Percentiles rank a stretch among this genome's conserved stretches.
phyloP scores from a whole-genome alignment of 2,329 filamentous ascomycete species.

The Pleomassaria siparia region DNA sequence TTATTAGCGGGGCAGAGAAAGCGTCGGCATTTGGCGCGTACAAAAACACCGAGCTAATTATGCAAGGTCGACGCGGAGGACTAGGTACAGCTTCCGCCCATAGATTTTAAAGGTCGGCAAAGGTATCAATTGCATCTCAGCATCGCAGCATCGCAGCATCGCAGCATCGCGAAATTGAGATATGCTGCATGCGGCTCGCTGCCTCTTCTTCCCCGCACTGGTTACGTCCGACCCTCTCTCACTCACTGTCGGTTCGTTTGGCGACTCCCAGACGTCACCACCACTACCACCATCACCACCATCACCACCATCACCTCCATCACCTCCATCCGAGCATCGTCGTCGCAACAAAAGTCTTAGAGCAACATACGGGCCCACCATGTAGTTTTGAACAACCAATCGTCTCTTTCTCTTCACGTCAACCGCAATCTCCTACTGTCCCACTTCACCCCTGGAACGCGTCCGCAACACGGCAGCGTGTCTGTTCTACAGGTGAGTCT shows the following conservation, averaged over 20 bases:
- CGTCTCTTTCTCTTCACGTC: not conserved
- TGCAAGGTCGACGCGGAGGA: not conserved
- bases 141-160: too few relatives aligned
- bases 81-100: too few relatives aligned
- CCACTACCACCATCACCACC: not conserved
- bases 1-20: not conserved
- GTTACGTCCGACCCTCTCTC: not conserved
- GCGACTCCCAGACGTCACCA: too few relatives aligned
- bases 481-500: not conserved
- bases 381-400: too few relatives aligned
- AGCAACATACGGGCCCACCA: not conserved
- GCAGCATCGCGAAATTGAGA: too few relatives aligned
- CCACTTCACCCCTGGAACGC: not conserved
- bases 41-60: too few relatives aligned
- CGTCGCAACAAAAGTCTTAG: too few relatives aligned
- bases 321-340: too few relatives aligned
- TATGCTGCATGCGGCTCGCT: not conserved
- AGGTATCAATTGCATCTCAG: too few relatives aligned
- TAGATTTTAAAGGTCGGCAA: too few relatives aligned
- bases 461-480: not conserved
- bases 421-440: not conserved
- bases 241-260: too few relatives aligned
- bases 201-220: not conserved
- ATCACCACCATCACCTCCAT: not conserved
- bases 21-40: conserved; percentile 5